A percentile compares a stretch with the other conserved stretches of the same genome.
Evolutionary conservation across 1,139 yeast species (phyloP).

Genomic region (Geotrichum candidum): DNA sequence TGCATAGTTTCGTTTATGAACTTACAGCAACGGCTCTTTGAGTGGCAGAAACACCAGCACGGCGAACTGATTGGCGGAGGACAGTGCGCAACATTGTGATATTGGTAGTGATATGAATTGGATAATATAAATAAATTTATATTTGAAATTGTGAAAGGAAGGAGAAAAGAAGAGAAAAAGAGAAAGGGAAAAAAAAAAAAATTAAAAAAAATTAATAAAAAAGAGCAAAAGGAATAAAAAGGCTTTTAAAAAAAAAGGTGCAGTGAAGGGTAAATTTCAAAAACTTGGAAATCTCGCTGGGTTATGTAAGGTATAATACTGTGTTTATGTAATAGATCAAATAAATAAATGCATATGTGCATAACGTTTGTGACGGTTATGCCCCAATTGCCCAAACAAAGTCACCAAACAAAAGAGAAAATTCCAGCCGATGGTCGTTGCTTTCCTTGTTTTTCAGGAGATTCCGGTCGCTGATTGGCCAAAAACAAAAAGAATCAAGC

Average conservation of each 20-base stretch:
- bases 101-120: conserved; percentile 15
- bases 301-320: background rate
- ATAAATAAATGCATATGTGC: background rate
- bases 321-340: background rate
- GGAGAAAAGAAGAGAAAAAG: conserved; percentile 13
- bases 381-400: background rate
- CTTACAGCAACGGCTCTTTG: conserved; percentile 27
- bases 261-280: conserved; percentile 1
- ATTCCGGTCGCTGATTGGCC: background rate
- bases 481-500: background rate
- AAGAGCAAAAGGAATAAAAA: conserved; percentile 1
- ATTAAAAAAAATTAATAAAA: background rate
- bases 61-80: conserved; percentile 33
- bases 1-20: background rate
- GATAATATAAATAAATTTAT: conserved; percentile 6
- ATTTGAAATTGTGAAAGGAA: conserved; percentile 19
- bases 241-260: conserved; percentile 1
- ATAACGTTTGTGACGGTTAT: background rate
- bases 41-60: conserved; percentile 29
- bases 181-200: conserved; percentile 4
- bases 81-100: conserved; percentile 39
- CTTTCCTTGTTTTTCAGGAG: background rate
- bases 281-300: conserved; percentile 2
- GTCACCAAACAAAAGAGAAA: background rate
- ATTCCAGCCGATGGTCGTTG: background rate